Evolutionary conservation across 2,329 filamentous ascomycete genomes (phyloP).

Genomic region (Cercospora sp.): DNA sequence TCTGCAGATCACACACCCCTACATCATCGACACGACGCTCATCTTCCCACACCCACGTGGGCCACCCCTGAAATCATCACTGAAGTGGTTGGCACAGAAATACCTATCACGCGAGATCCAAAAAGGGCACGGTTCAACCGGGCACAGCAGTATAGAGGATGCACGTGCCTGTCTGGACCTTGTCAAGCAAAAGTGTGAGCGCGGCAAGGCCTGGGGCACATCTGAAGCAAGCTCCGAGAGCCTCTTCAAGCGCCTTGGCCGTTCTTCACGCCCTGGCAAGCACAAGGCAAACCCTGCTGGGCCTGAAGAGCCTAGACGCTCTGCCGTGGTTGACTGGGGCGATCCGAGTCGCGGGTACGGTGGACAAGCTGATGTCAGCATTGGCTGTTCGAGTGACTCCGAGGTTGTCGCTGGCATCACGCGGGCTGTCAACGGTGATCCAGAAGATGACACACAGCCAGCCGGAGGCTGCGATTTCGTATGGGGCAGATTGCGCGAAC

Average conservation of each 20-base stretch:
- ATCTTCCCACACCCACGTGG: conserved; percentile 89
- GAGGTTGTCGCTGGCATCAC: conserved; percentile 59
- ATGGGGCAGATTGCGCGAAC: conserved; percentile 62
- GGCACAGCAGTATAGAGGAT: conserved; percentile 92
- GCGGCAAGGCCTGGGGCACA: conserved; percentile 81
- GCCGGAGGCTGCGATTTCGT: conserved; percentile 60
- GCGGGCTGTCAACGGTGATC: conserved; percentile 51
- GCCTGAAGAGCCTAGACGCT: conserved; percentile 56
- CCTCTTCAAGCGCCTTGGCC: conserved; percentile 76
- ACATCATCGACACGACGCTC: conserved; percentile 87
- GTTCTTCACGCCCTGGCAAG: conserved; percentile 43
- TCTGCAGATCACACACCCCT: conserved; percentile 83
- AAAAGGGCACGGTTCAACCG: conserved; percentile 66
- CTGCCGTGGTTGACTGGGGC: conserved; percentile 86
- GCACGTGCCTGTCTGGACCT: conserved; percentile 88
- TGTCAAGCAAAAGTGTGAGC: conserved; percentile 93
- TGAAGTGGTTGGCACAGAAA: conserved; percentile 86
- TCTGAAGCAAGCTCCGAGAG: conserved; percentile 78
- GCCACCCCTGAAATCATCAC: conserved; percentile 81
- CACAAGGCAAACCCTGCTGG: conserved; percentile 42
- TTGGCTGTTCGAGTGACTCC: conserved; percentile 59
- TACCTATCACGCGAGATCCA: conserved; percentile 88
- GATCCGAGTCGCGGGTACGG: conserved; percentile 66
- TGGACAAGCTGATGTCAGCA: conserved; percentile 54
- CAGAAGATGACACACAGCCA: conserved; percentile 45